Conservation (phyloP, 116 monocot genomes). For the Dioscorea cayenensis region DNA sequence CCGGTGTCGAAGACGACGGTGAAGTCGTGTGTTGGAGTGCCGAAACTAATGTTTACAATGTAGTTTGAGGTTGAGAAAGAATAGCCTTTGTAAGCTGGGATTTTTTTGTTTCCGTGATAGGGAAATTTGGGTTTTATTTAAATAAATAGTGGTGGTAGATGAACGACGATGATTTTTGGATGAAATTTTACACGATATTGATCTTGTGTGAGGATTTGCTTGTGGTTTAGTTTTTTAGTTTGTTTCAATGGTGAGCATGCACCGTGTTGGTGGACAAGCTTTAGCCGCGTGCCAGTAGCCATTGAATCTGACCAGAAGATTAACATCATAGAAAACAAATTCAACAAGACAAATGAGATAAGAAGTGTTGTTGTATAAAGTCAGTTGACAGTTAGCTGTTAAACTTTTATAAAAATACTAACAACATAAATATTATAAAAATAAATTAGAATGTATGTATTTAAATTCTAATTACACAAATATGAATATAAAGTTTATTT, state of each 20-base stretch:
- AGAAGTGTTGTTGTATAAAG: too few species aligned
- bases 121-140: neutral
- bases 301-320: too few species aligned
- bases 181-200: conserved; percentile 32
- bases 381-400: too few species aligned
- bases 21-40: conserved; percentile 42
- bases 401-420: too few species aligned
- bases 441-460: too few species aligned
- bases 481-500: too few species aligned
- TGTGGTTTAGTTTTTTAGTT: neutral
- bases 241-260: conserved; percentile 40
- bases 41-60: conserved; percentile 53
- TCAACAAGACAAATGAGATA: too few species aligned
- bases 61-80: conserved; percentile 56
- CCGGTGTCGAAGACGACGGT: conserved; percentile 83
- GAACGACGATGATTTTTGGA: conserved; percentile 17
- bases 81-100: conserved; percentile 17
- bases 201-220: conserved; percentile 40
- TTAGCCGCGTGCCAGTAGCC: neutral
- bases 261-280: conserved; percentile 44
- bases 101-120: neutral
- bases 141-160: neutral
- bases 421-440: too few species aligned
- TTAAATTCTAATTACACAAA: too few species aligned
- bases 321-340: too few species aligned